Evolutionary conservation across 768 basidiomycete species (phyloP), one percentile per base, ranked within the genome.

Genomic region (Tylopilus felleus): DNA sequence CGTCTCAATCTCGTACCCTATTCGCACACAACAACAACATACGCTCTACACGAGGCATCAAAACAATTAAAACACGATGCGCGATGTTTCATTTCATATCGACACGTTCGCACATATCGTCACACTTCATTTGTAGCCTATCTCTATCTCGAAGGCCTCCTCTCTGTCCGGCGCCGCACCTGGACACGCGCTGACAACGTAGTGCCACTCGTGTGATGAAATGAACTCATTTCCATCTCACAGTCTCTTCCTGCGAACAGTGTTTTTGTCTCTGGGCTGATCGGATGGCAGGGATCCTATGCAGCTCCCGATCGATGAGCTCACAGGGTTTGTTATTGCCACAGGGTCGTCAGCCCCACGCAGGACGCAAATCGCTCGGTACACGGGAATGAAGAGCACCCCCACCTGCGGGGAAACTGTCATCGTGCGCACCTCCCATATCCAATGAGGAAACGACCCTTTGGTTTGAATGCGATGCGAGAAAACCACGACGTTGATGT

Each of bases 291-390:
- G 8, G 28, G 2, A 31, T 33, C 25, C 21, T 51, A 36, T 17
- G 17, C 12, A 5, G n/a, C 25, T 31, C 33, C 53, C 57, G 58
- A 60, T 60, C 58, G 48, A 60, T 60, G 58, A 59, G 51, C 58
- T 59, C 58, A 59, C 13, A 60, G 58, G 58, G 50, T 27, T 44
- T 51, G 40, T 13, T 13, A 16, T 51, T 47, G 44, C 42, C 41
- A 51, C 59, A 56, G 55, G 59, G 59, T 51, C 54, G 13, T 7
- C n/a, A 22, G 36, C 49, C 40, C 50, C 49, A 38, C 22, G 17
- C 27, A 40, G 49, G 25, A 43, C 28, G 45, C 49, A 41, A 35
- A 59, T 45, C 38, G 59, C 44, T 53, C 49, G 47, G 31, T 41
- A 16, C 36, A 41, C 50, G 58, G 58, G 58, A 61, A 61, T 61